Evolutionary conservation across 225 moss, liverwort and hornwort genomes (phyloP).

Genomic region (Straminergon stramineum): DNA sequence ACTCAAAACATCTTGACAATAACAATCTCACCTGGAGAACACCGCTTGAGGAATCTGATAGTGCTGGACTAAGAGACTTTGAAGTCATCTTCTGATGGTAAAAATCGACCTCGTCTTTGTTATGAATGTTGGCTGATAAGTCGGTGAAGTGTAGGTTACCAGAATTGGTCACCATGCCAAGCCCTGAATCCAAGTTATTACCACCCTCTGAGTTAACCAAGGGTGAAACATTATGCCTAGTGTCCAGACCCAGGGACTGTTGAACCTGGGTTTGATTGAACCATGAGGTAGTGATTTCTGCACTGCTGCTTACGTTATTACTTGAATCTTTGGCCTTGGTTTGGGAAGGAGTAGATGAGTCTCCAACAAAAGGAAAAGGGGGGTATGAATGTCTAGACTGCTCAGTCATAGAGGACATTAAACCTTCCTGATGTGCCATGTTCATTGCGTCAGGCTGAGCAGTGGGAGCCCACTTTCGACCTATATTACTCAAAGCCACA

Average conservation of each 20-base stretch:
- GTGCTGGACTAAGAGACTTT: conserved; percentile 16
- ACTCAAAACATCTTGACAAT: neutral
- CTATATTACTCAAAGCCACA: conserved; percentile 15
- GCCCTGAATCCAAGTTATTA: conserved; percentile 41
- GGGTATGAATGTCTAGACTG: conserved; percentile 38
- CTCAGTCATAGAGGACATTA: conserved; percentile 23
- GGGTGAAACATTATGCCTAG: conserved; percentile 29
- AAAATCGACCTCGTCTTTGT: conserved; percentile 33
- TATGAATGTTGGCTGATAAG: conserved; percentile 7
- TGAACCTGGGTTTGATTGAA: conserved; percentile 43
- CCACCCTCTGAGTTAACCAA: conserved; percentile 31
- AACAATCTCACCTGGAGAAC: conserved; percentile 61
- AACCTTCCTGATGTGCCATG: conserved; percentile 28
- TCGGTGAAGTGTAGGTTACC: conserved; percentile 24
- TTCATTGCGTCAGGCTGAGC: conserved; percentile 42
- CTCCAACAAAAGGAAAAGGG: conserved; percentile 36
- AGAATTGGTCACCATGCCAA: conserved; percentile 20
- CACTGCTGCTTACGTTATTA: conserved; percentile 29
- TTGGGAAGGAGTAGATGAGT: conserved; percentile 21
- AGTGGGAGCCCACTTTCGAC: conserved; percentile 41
- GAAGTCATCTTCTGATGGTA: conserved; percentile 21
- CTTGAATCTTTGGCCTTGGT: conserved; percentile 25
- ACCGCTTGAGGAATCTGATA: conserved; percentile 26
- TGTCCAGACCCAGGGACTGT: conserved; percentile 26
- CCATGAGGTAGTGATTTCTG: conserved; percentile 45